Evolutionary conservation across 1,139 yeast species (phyloP).

Genomic region (Debaryomyces coudertii): DNA sequence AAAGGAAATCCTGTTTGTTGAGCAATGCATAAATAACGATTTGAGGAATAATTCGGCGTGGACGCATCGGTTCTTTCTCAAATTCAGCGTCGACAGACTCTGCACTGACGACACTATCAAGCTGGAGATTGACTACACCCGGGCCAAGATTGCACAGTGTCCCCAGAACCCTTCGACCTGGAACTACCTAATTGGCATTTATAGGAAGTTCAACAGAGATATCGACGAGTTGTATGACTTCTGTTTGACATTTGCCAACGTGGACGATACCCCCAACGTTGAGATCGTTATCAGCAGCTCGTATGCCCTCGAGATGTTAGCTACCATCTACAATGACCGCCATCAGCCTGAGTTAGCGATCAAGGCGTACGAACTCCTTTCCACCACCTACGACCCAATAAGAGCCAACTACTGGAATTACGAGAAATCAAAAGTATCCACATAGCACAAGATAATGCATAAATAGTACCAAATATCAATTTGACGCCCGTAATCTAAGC

Average conservation of each 20-base stretch:
- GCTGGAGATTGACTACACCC: constrained; percentile 43
- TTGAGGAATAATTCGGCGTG: constrained; percentile 92
- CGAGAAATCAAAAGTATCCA: constrained; percentile 17
- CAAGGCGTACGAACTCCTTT: constrained; percentile 52
- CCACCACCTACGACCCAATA: constrained; percentile 63
- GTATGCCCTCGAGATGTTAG: constrained; percentile 69
- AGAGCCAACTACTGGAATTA: constrained; percentile 67
- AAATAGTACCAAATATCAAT: background rate
- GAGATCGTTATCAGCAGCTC: constrained; percentile 47
- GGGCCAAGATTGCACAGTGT: constrained; percentile 51
- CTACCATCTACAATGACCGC: constrained; percentile 45
- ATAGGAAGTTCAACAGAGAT: constrained; percentile 34
- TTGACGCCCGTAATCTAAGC: background rate
- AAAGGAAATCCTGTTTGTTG: constrained; percentile 58
- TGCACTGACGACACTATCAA: constrained; percentile 14
- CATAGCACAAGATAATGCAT: background rate
- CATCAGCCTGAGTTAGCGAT: constrained; percentile 35
- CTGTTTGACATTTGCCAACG: constrained; percentile 44
- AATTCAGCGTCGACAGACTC: constrained; percentile 29
- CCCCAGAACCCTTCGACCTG: constrained; percentile 90
- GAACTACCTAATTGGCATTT: constrained; percentile 75
- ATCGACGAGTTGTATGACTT: constrained; percentile 45
- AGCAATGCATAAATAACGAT: constrained; percentile 58
- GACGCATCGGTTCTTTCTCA: constrained; percentile 77
- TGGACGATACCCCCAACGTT: constrained; percentile 19